Conservation (phyloP, 2,329 filamentous ascomycete species). For the Calycina marina region DNA sequence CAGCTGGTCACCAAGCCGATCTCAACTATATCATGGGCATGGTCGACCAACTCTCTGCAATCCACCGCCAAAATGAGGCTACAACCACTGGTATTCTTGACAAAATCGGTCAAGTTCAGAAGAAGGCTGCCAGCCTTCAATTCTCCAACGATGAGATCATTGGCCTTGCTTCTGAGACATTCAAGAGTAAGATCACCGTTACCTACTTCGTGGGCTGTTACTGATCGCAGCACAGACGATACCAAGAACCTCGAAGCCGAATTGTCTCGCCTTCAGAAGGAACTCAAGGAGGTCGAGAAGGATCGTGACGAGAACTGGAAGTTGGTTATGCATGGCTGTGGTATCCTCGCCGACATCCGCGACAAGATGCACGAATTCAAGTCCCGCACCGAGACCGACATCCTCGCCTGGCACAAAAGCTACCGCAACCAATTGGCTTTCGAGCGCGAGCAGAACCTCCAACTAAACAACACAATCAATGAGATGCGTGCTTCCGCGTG, state of each 20-base stretch:
- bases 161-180: slow-evolving; percentile 36
- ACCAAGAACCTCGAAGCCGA: slow-evolving; percentile 45
- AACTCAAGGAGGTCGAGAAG: slow-evolving; percentile 45
- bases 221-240: slow-evolving; percentile 29
- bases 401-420: slow-evolving; percentile 48
- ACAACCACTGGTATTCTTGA: slow-evolving; percentile 49
- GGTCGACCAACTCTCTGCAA: slow-evolving; percentile 45
- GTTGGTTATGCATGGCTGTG: slow-evolving; percentile 39
- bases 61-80: slow-evolving; percentile 32
- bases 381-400: slow-evolving; percentile 44
- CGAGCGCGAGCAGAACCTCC: slow-evolving; percentile 47
- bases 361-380: slow-evolving; percentile 54
- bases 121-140: slow-evolving; percentile 35
- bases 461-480: slow-evolving; percentile 50
- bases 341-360: slow-evolving; percentile 40
- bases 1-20: slow-evolving; percentile 54
- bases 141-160: slow-evolving; percentile 45
- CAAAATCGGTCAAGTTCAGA: slow-evolving; percentile 46
- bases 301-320: slow-evolving; percentile 45
- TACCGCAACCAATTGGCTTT: slow-evolving; percentile 52
- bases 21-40: slow-evolving; percentile 54
- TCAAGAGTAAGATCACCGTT: slow-evolving; percentile 32
- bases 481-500: slow-evolving; percentile 48
- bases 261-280: slow-evolving; percentile 44
- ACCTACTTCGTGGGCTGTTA: slow-evolving; percentile 1